phyloP scores from a whole-genome alignment of 1,139 yeast species.

The Hyphopichia fennica region DNA sequence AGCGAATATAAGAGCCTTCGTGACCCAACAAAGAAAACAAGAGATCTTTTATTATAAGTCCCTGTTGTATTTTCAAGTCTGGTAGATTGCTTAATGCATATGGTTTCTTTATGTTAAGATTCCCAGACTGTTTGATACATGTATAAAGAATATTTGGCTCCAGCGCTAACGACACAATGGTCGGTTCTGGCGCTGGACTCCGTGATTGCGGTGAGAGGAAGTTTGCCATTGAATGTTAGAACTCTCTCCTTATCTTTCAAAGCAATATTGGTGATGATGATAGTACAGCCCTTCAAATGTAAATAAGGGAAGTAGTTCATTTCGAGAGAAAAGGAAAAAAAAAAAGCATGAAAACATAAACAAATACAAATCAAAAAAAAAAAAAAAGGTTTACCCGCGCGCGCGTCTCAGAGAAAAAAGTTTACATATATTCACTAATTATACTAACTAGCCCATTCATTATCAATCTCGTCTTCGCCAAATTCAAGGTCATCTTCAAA shows the following conservation, averaged over 20 bases:
- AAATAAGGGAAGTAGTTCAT: too few species aligned
- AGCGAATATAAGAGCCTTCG: slow-evolving; percentile 79
- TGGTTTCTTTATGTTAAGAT: slow-evolving; percentile 28
- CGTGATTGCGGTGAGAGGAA: slow-evolving; percentile 14
- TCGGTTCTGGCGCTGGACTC: slow-evolving; percentile 2
- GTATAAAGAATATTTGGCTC: slow-evolving; percentile 19
- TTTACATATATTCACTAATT: too few species aligned
- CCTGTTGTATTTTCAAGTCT: slow-evolving; percentile 63
- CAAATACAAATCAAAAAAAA: background rate
- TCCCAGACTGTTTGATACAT: slow-evolving; percentile 12
- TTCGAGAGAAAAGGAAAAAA: slow-evolving; percentile 2
- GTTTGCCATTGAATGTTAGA: slow-evolving; percentile 11
- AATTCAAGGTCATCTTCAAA: slow-evolving; percentile 28
- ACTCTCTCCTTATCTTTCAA: background rate
- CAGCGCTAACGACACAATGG: slow-evolving; percentile 12
- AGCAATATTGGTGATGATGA: too few species aligned
- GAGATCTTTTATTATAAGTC: slow-evolving; percentile 68
- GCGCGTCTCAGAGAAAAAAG: too few species aligned
- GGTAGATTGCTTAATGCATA: slow-evolving; percentile 43
- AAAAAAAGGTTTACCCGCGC: background rate
- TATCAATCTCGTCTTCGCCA: slow-evolving; percentile 6
- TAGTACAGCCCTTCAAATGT: background rate
- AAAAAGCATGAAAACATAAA: background rate
- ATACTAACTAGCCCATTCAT: slow-evolving; percentile 16
- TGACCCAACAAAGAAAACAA: slow-evolving; percentile 68